Base-by-base conservation (phyloP, 108 stramenopile species). In the Licmophora abbreviata region DNA sequence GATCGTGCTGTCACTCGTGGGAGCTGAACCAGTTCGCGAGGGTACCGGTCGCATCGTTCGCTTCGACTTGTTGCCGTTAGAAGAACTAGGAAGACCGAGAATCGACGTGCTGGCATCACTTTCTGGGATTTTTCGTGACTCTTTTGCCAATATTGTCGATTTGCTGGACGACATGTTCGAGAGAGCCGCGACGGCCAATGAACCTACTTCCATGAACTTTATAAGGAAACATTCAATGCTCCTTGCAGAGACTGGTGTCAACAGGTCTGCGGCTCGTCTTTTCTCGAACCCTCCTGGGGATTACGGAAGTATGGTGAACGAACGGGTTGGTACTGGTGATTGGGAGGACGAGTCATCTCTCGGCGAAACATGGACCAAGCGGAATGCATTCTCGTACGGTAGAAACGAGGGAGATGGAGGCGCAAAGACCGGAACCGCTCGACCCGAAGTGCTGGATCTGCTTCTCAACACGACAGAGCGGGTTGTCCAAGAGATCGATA, bases 111-210 rank as follows among this genome's bases (percentile, higher is more conserved):
- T 92, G 4, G 90, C 90, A 4, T 81, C 81, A 24, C 69, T 92
- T 11, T 68, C 64, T 48, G 90, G 90, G 0, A 87, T 92, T 20
- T 92, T 92, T 44, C 48, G 89, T 18, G 90, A 92, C 64, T 83
- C 84, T 20, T 92, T 92, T 67, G 83, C 83, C 27, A 92, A 92
- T 61, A 62, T 92, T 20, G 86, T 92, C 10, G 85, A 88, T 48
- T 57, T 92, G 31, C 51, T 92, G 33, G 90, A 92, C 44, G 90
- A 92, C 56, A 81, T 88, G 69, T 88, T 87, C 50, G 81, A 83
- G 44, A 58, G 81, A 10, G 66, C 67, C 1, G 81, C 85, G 0
- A 10, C 25, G 0, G 67, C 77, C 14, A 77, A 90, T 37, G 88
- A 87, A 62, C 64, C 71, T 5, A 51, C 50, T 8, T 71, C 79